These are phyloP conservation scores for Begonia loranthoides DNA, from an alignment of 306 rosid species.

Conservation along the genomic window DNA sequence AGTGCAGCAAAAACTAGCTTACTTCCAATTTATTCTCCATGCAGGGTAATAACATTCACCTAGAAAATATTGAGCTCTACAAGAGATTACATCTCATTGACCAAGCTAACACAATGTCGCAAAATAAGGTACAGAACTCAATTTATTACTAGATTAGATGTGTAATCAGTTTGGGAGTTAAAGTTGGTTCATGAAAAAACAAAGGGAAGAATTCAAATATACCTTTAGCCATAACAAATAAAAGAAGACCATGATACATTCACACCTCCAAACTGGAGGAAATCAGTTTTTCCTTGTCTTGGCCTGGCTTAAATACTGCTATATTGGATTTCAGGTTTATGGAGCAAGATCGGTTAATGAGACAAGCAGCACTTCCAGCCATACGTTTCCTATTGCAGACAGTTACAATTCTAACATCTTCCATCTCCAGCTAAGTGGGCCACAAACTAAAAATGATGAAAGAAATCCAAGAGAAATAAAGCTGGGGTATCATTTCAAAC, in stretches of 20 bases:
- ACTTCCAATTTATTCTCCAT: constrained; percentile 6
- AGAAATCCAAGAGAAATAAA: constrained; percentile 26
- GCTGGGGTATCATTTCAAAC: constrained; percentile 48
- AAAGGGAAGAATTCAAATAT: too few relatives aligned
- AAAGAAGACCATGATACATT: too few relatives aligned
- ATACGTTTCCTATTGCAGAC: constrained; percentile 10
- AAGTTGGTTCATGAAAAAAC: too few relatives aligned
- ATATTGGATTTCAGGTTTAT: constrained; percentile 11
- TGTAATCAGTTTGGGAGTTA: too few relatives aligned
- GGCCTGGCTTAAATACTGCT: neutral
- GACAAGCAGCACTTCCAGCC: constrained; percentile 9
- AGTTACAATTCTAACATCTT: constrained; percentile 29
- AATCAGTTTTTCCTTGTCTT: too few relatives aligned
- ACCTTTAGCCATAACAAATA: too few relatives aligned
- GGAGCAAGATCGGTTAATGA: constrained; percentile 8
- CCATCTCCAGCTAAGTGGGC: constrained; percentile 65
- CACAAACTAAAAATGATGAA: constrained; percentile 39
- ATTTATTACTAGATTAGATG: too few relatives aligned
- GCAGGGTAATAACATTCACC: constrained; percentile 45
- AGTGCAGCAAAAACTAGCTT: constrained; percentile 7
- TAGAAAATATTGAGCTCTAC: constrained; percentile 40
- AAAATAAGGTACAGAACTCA: constrained; percentile 31
- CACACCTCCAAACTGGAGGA: too few relatives aligned
- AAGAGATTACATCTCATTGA: neutral
- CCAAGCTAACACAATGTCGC: neutral